phyloP scores from a whole-genome alignment of 176 grass and related monocot genomes.

The Chloris gayana region DNA sequence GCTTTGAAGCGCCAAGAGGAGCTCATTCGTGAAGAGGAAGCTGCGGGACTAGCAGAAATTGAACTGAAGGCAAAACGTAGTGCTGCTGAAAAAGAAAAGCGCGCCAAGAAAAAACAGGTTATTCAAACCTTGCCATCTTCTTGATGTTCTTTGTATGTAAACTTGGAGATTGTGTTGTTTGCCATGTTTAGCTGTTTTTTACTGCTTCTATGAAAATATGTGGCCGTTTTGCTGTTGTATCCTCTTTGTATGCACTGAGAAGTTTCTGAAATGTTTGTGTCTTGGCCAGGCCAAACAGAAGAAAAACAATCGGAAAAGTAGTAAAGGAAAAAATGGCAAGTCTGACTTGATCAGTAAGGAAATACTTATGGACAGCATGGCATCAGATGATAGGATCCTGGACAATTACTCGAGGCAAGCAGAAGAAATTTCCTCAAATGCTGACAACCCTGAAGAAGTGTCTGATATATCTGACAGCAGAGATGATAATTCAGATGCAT shows the following conservation, averaged over 20 bases:
- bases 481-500: constrained; percentile 71
- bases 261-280: neutral
- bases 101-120: constrained; percentile 97
- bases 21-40: constrained; percentile 96
- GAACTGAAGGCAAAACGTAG: constrained; percentile 63
- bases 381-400: constrained; percentile 57
- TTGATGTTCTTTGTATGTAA: constrained; percentile 1
- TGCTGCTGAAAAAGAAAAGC: constrained; percentile 80
- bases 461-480: constrained; percentile 84
- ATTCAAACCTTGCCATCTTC: neutral
- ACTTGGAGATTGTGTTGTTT: neutral
- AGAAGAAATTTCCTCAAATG: constrained; percentile 63
- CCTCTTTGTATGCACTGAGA: constrained; percentile 7
- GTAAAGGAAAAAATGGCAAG: constrained; percentile 71
- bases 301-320: constrained; percentile 75
- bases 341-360: constrained; percentile 42
- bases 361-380: constrained; percentile 37
- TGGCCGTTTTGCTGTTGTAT: neutral
- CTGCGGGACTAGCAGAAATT: constrained; percentile 69
- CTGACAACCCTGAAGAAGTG: constrained; percentile 60
- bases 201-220: neutral
- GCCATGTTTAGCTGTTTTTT: constrained; percentile 8
- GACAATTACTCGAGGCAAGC: constrained; percentile 59
- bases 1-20: constrained; percentile 96
- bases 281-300: constrained; percentile 77